A percentile compares a stretch with the other conserved stretches of the same genome.
Conservation (phyloP, 1,284 basidiomycete species). For the Porogramme epimiltina region DNA sequence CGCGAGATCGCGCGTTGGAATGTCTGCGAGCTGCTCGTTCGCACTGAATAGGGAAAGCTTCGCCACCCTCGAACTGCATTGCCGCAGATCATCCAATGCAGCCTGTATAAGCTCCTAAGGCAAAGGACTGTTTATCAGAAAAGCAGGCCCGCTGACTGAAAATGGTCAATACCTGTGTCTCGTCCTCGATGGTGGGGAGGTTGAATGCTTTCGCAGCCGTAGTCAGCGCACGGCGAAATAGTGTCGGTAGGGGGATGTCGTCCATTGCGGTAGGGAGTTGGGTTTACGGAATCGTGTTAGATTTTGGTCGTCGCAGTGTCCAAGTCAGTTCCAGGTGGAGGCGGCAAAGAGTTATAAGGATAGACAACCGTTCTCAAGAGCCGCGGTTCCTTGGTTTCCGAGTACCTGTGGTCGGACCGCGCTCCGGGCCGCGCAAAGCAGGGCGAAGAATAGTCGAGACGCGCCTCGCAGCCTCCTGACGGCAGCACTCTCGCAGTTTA, state of each 20-base stretch:
- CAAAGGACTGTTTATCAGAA: neutral
- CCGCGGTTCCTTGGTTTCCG: too few species aligned
- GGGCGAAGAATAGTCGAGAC: too few species aligned
- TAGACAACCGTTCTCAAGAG: too few species aligned
- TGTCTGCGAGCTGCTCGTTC: constrained; percentile 86
- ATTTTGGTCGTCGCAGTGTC: too few species aligned
- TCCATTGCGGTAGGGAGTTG: constrained; percentile 25
- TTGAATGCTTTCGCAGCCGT: constrained; percentile 45
- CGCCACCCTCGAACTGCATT: constrained; percentile 50
- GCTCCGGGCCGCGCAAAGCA: too few species aligned
- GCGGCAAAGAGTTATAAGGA: too few species aligned
- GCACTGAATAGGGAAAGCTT: constrained; percentile 80
- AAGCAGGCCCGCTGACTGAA: neutral
- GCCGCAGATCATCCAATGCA: constrained; percentile 53
- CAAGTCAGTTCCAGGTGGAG: too few species aligned
- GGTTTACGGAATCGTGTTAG: neutral
- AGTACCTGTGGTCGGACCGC: too few species aligned
- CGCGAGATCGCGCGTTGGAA: constrained; percentile 78
- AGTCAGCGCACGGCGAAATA: constrained; percentile 47
- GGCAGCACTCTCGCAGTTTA: too few species aligned
- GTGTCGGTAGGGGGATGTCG: constrained; percentile 35
- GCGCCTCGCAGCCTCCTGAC: too few species aligned
- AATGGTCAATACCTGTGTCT: constrained; percentile 45
- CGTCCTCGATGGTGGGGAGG: constrained; percentile 49
- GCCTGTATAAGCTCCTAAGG: constrained; percentile 59